phyloP scores from a whole-genome alignment of 2,329 filamentous ascomycete species.

The Colletotrichum kahawae region DNA sequence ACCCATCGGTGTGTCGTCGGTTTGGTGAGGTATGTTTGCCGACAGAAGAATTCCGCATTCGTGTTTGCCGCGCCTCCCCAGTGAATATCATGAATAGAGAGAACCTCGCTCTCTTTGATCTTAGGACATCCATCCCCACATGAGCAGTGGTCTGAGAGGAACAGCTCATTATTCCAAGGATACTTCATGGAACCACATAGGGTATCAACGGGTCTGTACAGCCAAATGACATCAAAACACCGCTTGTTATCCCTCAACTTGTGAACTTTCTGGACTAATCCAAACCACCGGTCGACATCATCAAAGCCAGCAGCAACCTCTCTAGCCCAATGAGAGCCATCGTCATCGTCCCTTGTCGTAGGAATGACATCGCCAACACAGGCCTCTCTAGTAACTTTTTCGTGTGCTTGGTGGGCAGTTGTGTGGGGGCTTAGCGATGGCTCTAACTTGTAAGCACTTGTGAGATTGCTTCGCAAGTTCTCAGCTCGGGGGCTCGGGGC shows the following conservation, averaged over 20 bases:
- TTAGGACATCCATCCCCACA: slow-evolving; percentile 54
- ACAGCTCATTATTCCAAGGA: slow-evolving; percentile 74
- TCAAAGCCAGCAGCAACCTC: slow-evolving; percentile 45
- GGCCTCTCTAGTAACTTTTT: not conserved
- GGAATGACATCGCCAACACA: slow-evolving; percentile 40
- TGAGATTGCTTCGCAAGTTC: slow-evolving; percentile 32
- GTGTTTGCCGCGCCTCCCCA: slow-evolving; percentile 58
- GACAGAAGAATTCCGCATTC: slow-evolving; percentile 65
- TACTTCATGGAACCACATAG: slow-evolving; percentile 72
- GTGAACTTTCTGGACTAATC: slow-evolving; percentile 66
- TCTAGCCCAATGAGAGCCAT: slow-evolving; percentile 62
- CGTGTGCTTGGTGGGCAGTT: slow-evolving; percentile 19
- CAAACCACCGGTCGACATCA: slow-evolving; percentile 68
- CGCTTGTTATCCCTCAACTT: slow-evolving; percentile 35
- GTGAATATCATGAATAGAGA: slow-evolving; percentile 61
- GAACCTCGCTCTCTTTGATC: slow-evolving; percentile 60
- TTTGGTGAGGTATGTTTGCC: slow-evolving; percentile 74
- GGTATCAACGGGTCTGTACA: slow-evolving; percentile 75
- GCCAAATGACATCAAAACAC: slow-evolving; percentile 72
- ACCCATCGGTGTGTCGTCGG: slow-evolving; percentile 65
- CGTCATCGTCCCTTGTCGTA: slow-evolving; percentile 47
- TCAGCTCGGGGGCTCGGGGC: slow-evolving; percentile 31
- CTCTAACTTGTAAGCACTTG: slow-evolving; percentile 32
- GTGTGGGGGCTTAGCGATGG: slow-evolving; percentile 26
- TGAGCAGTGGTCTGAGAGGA: slow-evolving; percentile 78